Base-by-base conservation (phyloP, 371 early-diverging fungal species). In the Rhizopus sp. region DNA sequence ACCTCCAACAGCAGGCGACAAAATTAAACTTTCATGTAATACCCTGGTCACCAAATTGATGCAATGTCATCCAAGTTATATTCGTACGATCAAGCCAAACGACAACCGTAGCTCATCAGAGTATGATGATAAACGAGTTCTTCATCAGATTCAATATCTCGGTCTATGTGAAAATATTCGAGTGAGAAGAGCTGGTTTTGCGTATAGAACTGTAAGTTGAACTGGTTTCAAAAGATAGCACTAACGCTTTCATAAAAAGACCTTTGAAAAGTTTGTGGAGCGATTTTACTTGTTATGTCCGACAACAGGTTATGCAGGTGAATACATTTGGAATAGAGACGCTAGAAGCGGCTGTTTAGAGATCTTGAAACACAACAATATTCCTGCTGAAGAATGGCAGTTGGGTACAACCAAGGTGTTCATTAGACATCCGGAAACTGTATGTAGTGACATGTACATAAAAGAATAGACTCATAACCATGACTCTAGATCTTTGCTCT, bases 71-170 rank as follows among this genome's bases (percentile, higher is more conserved):
- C 95, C 99, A n/a, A 92, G 95, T 39, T 99, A 99, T 74, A 95
- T 99, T 38, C 91, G 98, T 72, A 97, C 98, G 56, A 99, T 99
- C 76, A 99, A 98, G 70, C 99, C 99, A 37, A 98, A 99, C 69
- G 89, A 91, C 62, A 90, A 86, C 64, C 93, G 95, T 72, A 85
- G 89, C 45, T 87, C 97, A 0, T 81, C 85, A 7, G 95, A 94
- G 61, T 99, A 90, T 71, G 96, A 98, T 69, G 68, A 83, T 50
- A 87, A 91, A 67, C 86, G 95, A 72, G 96, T 95, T 7, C 89
- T 94, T 44, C 98, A 97, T 77, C 98, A 97, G 73, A 89, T 97
- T 49, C 93, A 96, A 53, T 98, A 98, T 66, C 82, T 98, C 39
- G 97, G 97, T 68, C 69, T 98, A 58, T 87, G 88, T 75, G 98